phyloP scores from a whole-genome alignment of 352 stramenopile species.

The Globisporangium orthogonon region DNA sequence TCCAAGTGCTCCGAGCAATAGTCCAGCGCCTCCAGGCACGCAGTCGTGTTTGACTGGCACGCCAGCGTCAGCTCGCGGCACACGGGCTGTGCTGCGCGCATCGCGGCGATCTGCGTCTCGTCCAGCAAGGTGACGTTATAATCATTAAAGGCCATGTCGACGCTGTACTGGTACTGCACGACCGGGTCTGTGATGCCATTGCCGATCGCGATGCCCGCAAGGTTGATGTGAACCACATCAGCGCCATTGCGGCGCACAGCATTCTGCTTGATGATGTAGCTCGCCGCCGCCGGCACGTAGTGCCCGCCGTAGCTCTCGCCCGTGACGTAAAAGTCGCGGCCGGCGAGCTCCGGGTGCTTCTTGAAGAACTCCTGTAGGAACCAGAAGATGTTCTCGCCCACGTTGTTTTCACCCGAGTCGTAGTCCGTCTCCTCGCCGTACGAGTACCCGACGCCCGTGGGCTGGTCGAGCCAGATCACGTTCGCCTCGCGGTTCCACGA shows the following conservation, averaged over 20 bases:
- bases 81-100: neutral
- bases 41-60: neutral
- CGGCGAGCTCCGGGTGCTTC: constrained; percentile 25
- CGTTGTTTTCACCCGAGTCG: constrained; percentile 27
- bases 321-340: constrained; percentile 25
- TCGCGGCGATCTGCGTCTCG: constrained; percentile 15
- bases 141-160: constrained; percentile 61
- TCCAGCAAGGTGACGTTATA: constrained; percentile 66
- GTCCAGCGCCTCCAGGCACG: neutral
- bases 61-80: constrained; percentile 1
- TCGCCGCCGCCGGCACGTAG: constrained; percentile 30
- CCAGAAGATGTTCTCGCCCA: constrained; percentile 35
- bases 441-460: constrained; percentile 28
- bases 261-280: constrained; percentile 22
- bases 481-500: constrained; percentile 35
- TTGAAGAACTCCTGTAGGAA: constrained; percentile 32
- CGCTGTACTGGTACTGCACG: constrained; percentile 27
- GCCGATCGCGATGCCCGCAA: constrained; percentile 31
- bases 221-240: constrained; percentile 15
- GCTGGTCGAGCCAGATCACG: constrained; percentile 38
- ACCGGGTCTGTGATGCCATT: constrained; percentile 31
- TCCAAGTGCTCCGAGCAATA: constrained; percentile 5
- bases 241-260: constrained; percentile 2
- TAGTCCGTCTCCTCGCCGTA: constrained; percentile 17
- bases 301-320: constrained; percentile 36